Evolutionary conservation across 768 basidiomycete genomes (phyloP).

Genomic region (Russula compacta): DNA sequence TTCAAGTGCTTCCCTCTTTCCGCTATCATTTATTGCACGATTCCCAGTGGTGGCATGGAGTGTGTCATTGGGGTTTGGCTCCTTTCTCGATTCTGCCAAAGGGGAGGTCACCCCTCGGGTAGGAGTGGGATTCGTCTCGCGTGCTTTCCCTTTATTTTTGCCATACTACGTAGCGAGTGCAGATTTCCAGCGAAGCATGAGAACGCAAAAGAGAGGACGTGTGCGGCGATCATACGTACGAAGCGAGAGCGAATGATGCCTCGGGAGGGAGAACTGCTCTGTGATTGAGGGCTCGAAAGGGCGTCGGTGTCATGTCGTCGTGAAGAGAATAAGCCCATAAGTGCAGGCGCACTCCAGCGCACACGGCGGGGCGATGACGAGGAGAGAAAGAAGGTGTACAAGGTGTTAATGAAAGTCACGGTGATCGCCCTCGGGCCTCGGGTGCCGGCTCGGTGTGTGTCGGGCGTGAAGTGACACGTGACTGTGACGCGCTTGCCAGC

Average conservation of each 20-base stretch:
- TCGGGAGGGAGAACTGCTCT: constrained; percentile 13
- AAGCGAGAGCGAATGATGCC: constrained; percentile 32
- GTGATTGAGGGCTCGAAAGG: not conserved
- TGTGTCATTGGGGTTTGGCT: constrained; percentile 16
- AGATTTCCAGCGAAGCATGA: constrained; percentile 9
- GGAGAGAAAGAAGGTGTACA: not conserved
- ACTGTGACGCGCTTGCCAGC: not conserved
- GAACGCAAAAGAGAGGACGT: constrained; percentile 3
- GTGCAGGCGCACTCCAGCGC: constrained; percentile 21
- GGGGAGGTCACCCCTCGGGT: constrained; percentile 14
- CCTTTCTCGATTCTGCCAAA: not conserved
- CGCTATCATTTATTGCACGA: not conserved
- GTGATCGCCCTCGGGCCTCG: constrained; percentile 1
- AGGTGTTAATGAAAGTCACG: not conserved
- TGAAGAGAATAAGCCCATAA: constrained; percentile 36
- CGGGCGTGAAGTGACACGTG: not conserved
- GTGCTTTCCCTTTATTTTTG: constrained; percentile 27
- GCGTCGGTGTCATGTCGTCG: constrained; percentile 26
- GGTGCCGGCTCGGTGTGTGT: not conserved
- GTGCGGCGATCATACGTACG: constrained; percentile 23
- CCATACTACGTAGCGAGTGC: constrained; percentile 23
- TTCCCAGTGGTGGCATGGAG: not conserved
- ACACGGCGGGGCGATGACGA: constrained; percentile 35
- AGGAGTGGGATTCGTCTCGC: constrained; percentile 20
- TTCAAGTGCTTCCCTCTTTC: constrained; percentile 16